These are phyloP conservation scores for Amphirosellinia nigrospora DNA, from an alignment of 495 filamentous ascomycete genomes.

Conservation along the genomic window DNA sequence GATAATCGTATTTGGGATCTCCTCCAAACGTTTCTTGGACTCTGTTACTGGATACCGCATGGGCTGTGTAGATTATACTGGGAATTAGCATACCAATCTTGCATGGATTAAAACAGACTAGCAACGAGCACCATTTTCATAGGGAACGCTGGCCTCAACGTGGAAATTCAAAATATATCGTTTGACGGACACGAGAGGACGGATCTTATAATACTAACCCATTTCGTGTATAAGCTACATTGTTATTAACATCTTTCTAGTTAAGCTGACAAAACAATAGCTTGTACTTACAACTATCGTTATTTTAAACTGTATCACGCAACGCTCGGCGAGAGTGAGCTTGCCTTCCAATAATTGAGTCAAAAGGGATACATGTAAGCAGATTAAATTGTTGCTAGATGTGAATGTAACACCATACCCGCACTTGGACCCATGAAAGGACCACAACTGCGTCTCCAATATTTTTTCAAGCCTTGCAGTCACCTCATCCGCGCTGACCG, in stretches of 20 bases:
- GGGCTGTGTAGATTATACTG: neutral
- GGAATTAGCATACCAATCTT: neutral
- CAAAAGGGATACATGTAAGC: neutral
- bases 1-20: fast-evolving
- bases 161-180: neutral
- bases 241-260: neutral
- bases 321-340: constrained; percentile 11
- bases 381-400: neutral
- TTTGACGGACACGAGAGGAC: neutral
- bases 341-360: neutral
- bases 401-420: neutral
- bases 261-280: neutral
- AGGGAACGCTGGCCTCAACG: neutral
- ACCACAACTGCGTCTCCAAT: neutral
- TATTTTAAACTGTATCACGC: neutral
- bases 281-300: neutral
- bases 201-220: constrained; percentile 3
- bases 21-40: neutral
- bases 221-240: constrained; percentile 14
- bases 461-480: neutral
- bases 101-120: neutral
- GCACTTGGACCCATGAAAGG: neutral
- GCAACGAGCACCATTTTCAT: neutral
- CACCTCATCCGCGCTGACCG: neutral
- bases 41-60: neutral